Evolutionary conservation across 225 moss, liverwort and hornwort genomes (phyloP).

Genomic region (Neckera pumila): DNA sequence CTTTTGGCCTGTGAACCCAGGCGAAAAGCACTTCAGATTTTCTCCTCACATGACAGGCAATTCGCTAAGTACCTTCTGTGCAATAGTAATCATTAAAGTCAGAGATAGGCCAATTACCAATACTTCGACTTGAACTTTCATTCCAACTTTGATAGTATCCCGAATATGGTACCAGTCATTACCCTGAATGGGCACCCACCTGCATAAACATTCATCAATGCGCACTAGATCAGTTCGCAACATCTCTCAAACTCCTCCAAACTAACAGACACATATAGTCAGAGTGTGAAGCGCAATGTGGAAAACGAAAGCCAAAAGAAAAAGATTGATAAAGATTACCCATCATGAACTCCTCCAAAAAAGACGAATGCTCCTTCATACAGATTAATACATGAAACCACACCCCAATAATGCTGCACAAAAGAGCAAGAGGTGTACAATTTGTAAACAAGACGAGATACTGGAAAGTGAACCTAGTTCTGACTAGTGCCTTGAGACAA

Average conservation of each 20-base stretch:
- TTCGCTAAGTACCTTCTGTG: background rate
- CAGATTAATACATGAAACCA: constrained; percentile 49
- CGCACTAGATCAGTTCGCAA: background rate
- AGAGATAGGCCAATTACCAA: constrained; percentile 36
- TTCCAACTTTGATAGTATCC: constrained; percentile 73
- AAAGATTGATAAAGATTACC: constrained; percentile 24
- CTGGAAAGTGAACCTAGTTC: background rate
- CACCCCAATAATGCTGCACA: constrained; percentile 82
- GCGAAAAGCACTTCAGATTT: background rate
- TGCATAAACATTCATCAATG: constrained; percentile 20
- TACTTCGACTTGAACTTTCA: constrained; percentile 93
- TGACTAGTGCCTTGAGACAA: background rate
- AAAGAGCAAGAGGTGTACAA: background rate
- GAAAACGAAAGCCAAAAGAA: background rate
- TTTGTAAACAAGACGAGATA: background rate
- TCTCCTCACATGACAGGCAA: background rate
- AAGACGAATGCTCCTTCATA: constrained; percentile 96
- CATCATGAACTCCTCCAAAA: constrained; percentile 93
- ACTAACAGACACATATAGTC: background rate
- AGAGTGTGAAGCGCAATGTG: background rate
- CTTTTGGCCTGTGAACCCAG: constrained; percentile 71
- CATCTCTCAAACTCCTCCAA: background rate
- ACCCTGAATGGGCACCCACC: constrained; percentile 91
- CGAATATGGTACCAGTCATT: constrained; percentile 97
- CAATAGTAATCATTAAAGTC: background rate